phyloP scores from a whole-genome alignment of 176 grass and related monocot species.

The Puya raimondii region DNA sequence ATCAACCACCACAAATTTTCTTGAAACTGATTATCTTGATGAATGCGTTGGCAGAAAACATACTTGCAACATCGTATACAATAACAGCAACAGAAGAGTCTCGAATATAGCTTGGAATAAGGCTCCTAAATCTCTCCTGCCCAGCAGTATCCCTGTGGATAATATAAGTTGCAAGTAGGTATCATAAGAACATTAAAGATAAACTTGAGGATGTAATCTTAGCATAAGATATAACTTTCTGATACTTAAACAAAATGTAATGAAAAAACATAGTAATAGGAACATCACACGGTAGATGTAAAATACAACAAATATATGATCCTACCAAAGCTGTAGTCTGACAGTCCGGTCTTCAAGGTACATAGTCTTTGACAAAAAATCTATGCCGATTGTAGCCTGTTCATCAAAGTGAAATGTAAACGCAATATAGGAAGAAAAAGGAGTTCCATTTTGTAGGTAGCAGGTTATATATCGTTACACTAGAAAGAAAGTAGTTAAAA shows the following conservation, averaged over 20 bases:
- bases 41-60: constrained; percentile 1
- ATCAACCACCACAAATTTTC: neutral
- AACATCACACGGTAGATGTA: constrained; percentile 1
- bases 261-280: too few relatives aligned
- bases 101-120: constrained; percentile 96
- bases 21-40: neutral
- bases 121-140: constrained; percentile 92
- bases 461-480: neutral
- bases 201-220: neutral
- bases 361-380: constrained; percentile 94
- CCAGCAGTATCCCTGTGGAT: constrained; percentile 83
- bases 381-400: constrained; percentile 95
- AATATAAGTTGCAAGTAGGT: too few relatives aligned
- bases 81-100: constrained; percentile 97
- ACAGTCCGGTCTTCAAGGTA: constrained; percentile 95
- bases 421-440: neutral
- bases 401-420: constrained; percentile 18
- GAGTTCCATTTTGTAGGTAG: neutral
- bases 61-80: constrained; percentile 97
- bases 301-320: constrained; percentile 4
- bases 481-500: neutral
- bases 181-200: neutral
- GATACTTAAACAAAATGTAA: neutral
- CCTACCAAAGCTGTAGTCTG: constrained; percentile 91
- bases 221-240: neutral